Conservation (phyloP, 108 stramenopile species). For the Thalassiosira profunda region DNA sequence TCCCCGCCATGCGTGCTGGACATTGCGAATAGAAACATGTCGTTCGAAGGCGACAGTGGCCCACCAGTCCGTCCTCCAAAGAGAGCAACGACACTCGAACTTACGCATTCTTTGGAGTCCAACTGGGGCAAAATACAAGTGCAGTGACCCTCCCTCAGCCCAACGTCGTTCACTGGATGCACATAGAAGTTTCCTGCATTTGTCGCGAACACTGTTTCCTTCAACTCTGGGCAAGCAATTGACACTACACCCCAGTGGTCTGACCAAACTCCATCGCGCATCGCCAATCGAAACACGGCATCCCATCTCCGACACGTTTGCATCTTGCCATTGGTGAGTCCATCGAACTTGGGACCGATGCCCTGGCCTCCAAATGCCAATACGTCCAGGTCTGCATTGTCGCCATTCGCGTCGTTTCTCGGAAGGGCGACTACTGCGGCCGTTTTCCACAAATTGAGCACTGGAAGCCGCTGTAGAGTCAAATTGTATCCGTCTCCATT, state of each 20-base stretch:
- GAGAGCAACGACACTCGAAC: constrained; percentile 30
- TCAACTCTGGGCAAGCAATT: not conserved
- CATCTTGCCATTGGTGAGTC: not conserved
- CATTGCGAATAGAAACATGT: constrained; percentile 53
- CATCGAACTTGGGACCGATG: constrained; percentile 51
- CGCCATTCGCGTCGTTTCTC: constrained; percentile 4
- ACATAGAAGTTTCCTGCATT: constrained; percentile 32
- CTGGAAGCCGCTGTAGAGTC: constrained; percentile 46
- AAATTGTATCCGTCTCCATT: constrained; percentile 18
- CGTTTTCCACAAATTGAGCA: constrained; percentile 75
- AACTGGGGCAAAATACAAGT: constrained; percentile 38
- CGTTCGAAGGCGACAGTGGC: constrained; percentile 34
- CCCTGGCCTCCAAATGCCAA: constrained; percentile 86
- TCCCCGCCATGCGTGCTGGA: too few species aligned
- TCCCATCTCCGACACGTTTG: constrained; percentile 41
- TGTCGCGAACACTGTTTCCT: constrained; percentile 2
- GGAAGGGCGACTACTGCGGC: constrained; percentile 55
- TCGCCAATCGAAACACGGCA: constrained; percentile 34
- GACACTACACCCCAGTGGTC: constrained; percentile 32
- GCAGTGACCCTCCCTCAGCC: constrained; percentile 35
- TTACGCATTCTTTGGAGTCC: too few species aligned
- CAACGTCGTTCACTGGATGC: constrained; percentile 1
- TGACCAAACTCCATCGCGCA: constrained; percentile 34
- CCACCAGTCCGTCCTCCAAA: constrained; percentile 47
- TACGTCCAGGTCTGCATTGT: too few species aligned